phyloP scores from a whole-genome alignment of 352 stramenopile genomes.

The Globisporangium irregulare region DNA sequence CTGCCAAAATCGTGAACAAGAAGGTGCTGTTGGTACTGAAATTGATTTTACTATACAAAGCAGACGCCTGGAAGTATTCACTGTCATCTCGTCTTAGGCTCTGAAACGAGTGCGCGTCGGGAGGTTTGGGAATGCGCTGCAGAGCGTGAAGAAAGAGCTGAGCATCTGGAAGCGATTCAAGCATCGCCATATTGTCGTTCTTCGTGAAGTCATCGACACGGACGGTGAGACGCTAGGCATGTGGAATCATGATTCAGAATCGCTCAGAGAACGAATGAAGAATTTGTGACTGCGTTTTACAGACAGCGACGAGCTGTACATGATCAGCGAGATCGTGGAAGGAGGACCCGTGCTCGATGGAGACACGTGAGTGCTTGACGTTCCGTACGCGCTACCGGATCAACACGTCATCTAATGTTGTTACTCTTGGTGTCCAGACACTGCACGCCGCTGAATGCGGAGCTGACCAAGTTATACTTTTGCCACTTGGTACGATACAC shows the following conservation, averaged over 20 bases:
- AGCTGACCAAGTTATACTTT: slow-evolving; percentile 70
- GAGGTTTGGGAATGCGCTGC: slow-evolving; percentile 69
- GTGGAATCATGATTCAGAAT: too few species aligned
- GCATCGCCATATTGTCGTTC: slow-evolving; percentile 92
- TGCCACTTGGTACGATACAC: slow-evolving; percentile 61
- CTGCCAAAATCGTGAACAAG: slow-evolving; percentile 77
- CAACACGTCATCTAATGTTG: neutral
- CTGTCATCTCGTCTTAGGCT: neutral
- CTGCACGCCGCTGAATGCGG: slow-evolving; percentile 57
- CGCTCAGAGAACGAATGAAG: neutral
- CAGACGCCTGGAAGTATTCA: neutral
- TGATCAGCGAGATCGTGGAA: slow-evolving; percentile 82
- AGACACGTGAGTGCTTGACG: slow-evolving; percentile 40
- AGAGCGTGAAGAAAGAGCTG: slow-evolving; percentile 91
- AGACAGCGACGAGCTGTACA: slow-evolving; percentile 80
- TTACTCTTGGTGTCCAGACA: slow-evolving; percentile 27
- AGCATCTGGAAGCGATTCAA: slow-evolving; percentile 96
- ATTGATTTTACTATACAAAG: neutral
- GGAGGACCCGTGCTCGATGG: slow-evolving; percentile 64
- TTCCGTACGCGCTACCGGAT: too few species aligned
- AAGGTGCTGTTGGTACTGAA: slow-evolving; percentile 19
- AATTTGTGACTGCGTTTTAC: neutral
- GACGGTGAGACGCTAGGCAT: slow-evolving; percentile 33
- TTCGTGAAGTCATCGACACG: slow-evolving; percentile 96
- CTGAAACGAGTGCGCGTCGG: slow-evolving; percentile 67